Evolutionary conservation across 805 yeast genomes (phyloP).

Genomic region (Teunomyces tritomae): DNA sequence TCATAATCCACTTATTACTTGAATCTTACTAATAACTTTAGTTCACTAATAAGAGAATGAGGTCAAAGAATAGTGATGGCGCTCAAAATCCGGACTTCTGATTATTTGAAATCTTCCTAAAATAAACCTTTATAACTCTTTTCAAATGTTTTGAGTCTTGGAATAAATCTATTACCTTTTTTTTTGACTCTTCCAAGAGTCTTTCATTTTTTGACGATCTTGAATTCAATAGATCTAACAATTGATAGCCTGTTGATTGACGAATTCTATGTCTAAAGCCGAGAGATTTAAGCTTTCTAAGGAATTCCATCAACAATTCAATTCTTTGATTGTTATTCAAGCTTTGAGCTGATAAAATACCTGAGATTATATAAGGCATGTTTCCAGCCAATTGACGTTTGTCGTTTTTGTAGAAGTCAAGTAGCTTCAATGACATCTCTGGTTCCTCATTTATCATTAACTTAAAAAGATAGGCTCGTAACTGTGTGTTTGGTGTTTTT

Average conservation of each 20-base stretch:
- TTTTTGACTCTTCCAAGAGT: background rate
- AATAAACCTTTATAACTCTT: constrained; percentile 3
- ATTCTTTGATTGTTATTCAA: constrained; percentile 18
- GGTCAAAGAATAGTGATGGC: constrained; percentile 12
- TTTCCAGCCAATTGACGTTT: constrained; percentile 21
- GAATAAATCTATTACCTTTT: constrained; percentile 4
- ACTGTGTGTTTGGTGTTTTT: constrained; percentile 10
- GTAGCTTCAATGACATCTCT: constrained; percentile 19
- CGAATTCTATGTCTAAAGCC: constrained; percentile 19
- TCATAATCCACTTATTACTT: background rate
- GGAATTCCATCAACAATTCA: constrained; percentile 16
- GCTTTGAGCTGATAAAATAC: constrained; percentile 21
- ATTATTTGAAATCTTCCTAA: background rate
- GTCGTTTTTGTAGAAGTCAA: constrained; percentile 18
- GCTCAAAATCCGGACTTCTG: background rate
- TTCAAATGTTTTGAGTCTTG: constrained; percentile 1
- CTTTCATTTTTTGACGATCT: background rate
- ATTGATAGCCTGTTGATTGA: constrained; percentile 13
- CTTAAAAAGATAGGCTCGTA: constrained; percentile 20
- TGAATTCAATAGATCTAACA: constrained; percentile 3
- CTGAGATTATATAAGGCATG: constrained; percentile 18
- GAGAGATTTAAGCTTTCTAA: constrained; percentile 12
- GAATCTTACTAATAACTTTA: constrained; percentile 10
- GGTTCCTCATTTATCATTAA: constrained; percentile 29
- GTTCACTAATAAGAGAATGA: constrained; percentile 31